Conservation (phyloP, 495 filamentous ascomycete genomes). For the Hypoxylon lienhwacheense region DNA sequence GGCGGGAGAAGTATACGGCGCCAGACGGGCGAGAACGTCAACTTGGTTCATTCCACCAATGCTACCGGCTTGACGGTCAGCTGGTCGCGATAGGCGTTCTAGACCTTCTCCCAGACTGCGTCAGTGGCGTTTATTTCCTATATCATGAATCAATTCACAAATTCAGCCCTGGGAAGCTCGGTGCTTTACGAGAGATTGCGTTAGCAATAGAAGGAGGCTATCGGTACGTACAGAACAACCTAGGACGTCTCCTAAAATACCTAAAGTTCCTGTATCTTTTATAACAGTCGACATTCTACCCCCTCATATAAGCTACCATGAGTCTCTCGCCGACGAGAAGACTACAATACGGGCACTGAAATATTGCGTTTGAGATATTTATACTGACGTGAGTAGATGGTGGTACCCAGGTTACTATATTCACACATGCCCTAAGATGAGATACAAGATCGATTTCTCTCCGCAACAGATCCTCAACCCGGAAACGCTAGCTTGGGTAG, state of each 20-base stretch:
- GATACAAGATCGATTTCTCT: conserved; percentile 84
- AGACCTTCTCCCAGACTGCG: conserved; percentile 80
- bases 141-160: conserved; percentile 82
- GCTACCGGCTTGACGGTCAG: conserved; percentile 86
- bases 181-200: conserved; percentile 81
- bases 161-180: conserved; percentile 85
- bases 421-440: conserved; percentile 56
- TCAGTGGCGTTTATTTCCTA: conserved; percentile 94
- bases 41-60: conserved; percentile 92
- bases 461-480: conserved; percentile 86
- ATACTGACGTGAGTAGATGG: conserved; percentile 36
- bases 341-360: background rate
- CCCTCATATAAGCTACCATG: background rate
- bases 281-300: background rate
- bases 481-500: conserved; percentile 72
- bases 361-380: background rate
- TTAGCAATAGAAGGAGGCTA: conserved; percentile 76
- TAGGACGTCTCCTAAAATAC: background rate
- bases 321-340: background rate
- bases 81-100: conserved; percentile 88
- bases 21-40: conserved; percentile 56
- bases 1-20: conserved; percentile 48
- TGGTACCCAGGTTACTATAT: conserved; percentile 59
- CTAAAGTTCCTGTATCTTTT: background rate
- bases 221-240: conserved; percentile 31